Base-by-base conservation (phyloP, 176 grass and related monocot species). In the Zea luxurians region DNA sequence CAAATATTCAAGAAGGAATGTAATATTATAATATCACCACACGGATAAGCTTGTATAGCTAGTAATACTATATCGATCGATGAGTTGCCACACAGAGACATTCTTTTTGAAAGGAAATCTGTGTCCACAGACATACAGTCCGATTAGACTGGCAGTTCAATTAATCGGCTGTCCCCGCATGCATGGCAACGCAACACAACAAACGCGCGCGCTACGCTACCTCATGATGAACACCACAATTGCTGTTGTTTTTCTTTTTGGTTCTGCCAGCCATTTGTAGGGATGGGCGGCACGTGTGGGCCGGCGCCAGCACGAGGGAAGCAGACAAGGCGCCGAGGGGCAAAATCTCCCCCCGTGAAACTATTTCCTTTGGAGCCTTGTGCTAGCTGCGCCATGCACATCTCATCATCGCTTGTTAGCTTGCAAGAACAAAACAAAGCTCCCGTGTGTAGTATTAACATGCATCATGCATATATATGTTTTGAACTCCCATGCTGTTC, bases 241-340 rank as follows among this genome's bases (percentile, higher is more conserved):
- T 4, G 16, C 5, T 43, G 3, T n/a, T n/a, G 38, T 55, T 13
- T 27, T 52, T 67, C 5, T 7, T 44, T 35, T 52, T 17, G 55
- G 5, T 50, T 40, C 64, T 80, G 76, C 27, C 81, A 88, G 74
- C 55, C 40, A 69, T 88, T 80, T 81, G 82, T 84, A 65, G 77
- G 27, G 81, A 88, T 65, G 35, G 72, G 86, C 86, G 72, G 86
- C 86, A 84, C 86, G 86, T 77, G 82, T 66, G 82, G 82, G 82
- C 57, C 65, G 76, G 83, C 68, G 83, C 49, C 76, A 73, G 65
- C 76, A 59, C 76, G 34, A 73, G 76, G 49, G 49, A 55, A 48
- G 37, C 63, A 42, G 86, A 78, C 86, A 88, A 87, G 53, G 38
- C 64, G 37, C 55, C 34, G 0, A 27, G 80, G 13, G 74, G 86